Base-by-base conservation (phyloP, 2,329 filamentous ascomycete species). In the Parafenestella ontariensis region DNA sequence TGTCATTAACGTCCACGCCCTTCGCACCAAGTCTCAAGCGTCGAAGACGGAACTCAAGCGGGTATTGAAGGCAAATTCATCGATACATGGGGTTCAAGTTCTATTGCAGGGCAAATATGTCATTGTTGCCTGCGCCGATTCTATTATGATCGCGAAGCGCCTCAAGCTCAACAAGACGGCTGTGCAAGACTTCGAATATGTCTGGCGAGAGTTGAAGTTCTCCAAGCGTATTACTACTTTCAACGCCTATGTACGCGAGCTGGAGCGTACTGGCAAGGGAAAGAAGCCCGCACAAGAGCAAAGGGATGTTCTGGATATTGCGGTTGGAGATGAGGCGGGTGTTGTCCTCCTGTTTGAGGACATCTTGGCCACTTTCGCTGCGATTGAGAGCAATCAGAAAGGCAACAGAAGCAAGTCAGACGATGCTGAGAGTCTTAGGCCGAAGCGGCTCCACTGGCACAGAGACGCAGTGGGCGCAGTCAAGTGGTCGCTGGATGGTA, bases 401-500 rank as follows among this genome's bases (percentile, higher is more conserved):
- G 61, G 61, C 11, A 58, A 56, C 7, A 60, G 66, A 36, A 54
- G 52, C n/a, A 64, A 57, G 29, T 52, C 55, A 23, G 61, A 65
- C 39, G 62, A 52, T n/a, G 51, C 79, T 63, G 76, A 77, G 69
- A 49, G 70, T 66, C 57, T 82, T 13, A 71, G 85, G 36, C 81
- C 84, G 18, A 87, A 88, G 52, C 89, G 89, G 59, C 81, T 93
- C 48, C 95, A 98, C 74, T 99, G 95, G 95, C 95, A 99, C 76
- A 85, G 92, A 65, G 87, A 88, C 64, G 86, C 89, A 44, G 92
- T 97, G 8, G 88, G 90, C 65, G 85, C 91, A 9, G 82, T 96
- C 53, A 96, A 95, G 75, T 98, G 93, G 90, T 97, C 95, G 13
- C 82, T 83, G 63, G 95, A 99, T 82, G 93, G 94, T 91, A 83